A percentile compares a stretch with the other conserved stretches of the same genome.
phyloP scores from a whole-genome alignment of 805 yeast species.

The Cyberlindnera nakhonratchasimensis region DNA sequence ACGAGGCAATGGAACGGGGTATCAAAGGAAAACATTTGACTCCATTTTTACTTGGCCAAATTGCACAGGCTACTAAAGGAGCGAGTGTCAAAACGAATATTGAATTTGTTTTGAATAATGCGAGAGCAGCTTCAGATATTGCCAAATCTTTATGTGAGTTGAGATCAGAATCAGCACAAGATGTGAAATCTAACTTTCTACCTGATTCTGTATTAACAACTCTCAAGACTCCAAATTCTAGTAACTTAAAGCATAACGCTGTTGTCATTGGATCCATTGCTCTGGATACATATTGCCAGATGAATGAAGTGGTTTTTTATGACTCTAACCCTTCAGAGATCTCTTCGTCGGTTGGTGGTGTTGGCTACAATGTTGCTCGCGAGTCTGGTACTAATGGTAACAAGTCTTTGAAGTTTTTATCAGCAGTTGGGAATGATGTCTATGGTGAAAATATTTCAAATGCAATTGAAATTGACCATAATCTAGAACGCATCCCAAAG shows the following conservation, averaged over 20 bases:
- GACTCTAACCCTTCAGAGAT: conserved; percentile 77
- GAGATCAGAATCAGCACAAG: background rate
- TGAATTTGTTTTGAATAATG: conserved; percentile 75
- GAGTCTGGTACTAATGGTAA: conserved; percentile 46
- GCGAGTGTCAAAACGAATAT: conserved; percentile 66
- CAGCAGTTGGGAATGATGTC: conserved; percentile 59
- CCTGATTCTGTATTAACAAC: background rate
- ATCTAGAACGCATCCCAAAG: conserved; percentile 13
- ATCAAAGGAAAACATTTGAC: conserved; percentile 73
- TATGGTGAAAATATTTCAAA: conserved; percentile 43
- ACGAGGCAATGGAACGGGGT: conserved; percentile 48
- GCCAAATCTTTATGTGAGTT: conserved; percentile 40
- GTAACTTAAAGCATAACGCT: conserved; percentile 25
- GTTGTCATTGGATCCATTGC: conserved; percentile 75
- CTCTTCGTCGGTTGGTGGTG: conserved; percentile 70
- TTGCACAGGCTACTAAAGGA: conserved; percentile 69
- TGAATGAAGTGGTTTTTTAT: conserved; percentile 34
- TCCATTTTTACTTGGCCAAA: conserved; percentile 66
- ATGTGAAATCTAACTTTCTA: background rate
- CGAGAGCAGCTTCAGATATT: conserved; percentile 61
- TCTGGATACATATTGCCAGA: conserved; percentile 60
- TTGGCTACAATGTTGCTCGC: conserved; percentile 73
- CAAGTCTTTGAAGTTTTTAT: conserved; percentile 42
- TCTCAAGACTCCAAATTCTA: background rate
- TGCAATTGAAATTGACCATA: conserved; percentile 30